Evolutionary conservation across 805 yeast species (phyloP).

Genomic region (Candida berthetii): DNA sequence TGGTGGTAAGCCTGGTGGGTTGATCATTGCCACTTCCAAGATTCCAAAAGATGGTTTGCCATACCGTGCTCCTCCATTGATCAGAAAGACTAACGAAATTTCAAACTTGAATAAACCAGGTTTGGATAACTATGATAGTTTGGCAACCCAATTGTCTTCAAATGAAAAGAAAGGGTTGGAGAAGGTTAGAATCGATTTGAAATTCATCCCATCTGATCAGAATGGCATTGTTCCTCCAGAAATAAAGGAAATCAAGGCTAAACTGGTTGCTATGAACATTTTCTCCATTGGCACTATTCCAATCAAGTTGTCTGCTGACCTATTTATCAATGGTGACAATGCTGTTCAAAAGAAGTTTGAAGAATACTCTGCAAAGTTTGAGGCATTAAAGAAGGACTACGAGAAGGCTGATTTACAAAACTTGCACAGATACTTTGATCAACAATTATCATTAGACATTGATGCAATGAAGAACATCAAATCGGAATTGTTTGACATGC

Average conservation of each 20-base stretch:
- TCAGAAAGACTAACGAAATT: conserved; percentile 28
- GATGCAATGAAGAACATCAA: conserved; percentile 13
- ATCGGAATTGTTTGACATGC: conserved; percentile 5
- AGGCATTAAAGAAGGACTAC: conserved; percentile 12
- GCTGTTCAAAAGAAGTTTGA: conserved; percentile 18
- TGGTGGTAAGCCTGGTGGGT: conserved; percentile 19
- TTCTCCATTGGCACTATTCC: conserved; percentile 33
- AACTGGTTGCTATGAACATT: conserved; percentile 26
- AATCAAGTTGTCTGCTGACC: conserved; percentile 28
- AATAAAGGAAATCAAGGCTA: conserved; percentile 21
- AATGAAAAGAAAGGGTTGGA: conserved; percentile 21
- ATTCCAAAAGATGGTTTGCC: conserved; percentile 30
- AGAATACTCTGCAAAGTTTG: conserved; percentile 5
- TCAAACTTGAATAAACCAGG: conserved; percentile 26
- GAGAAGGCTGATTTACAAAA: conserved; percentile 2
- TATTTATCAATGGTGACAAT: conserved; percentile 19
- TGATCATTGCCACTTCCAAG: conserved; percentile 21
- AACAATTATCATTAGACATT: conserved; percentile 10
- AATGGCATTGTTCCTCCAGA: conserved; percentile 22
- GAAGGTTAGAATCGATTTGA: conserved; percentile 21
- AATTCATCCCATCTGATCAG: conserved; percentile 22
- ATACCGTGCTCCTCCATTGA: conserved; percentile 29
- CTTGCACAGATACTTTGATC: conserved; percentile 7
- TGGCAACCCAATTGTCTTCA: conserved; percentile 21
- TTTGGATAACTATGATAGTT: conserved; percentile 26